A percentile compares a stretch with the other conserved stretches of the same genome.
These are phyloP conservation scores for Psilocybe azurescens DNA, from an alignment of 768 basidiomycete species.

Conservation along the genomic window DNA sequence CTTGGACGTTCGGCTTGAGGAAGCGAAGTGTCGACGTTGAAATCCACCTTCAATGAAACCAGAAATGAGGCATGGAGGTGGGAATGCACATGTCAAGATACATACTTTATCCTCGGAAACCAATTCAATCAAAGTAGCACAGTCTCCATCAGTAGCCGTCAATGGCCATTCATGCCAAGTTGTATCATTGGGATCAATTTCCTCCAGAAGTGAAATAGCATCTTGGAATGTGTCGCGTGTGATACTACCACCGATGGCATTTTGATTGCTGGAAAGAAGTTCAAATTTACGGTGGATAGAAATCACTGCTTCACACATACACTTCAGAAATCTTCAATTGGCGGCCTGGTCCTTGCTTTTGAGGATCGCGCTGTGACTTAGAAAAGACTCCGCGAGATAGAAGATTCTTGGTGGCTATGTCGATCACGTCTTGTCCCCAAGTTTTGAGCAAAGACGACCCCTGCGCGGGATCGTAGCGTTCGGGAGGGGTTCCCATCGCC, in stretches of 20 bases:
- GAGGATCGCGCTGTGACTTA: slow-evolving; percentile 65
- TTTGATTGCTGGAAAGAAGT: slow-evolving; percentile 58
- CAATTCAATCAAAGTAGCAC: slow-evolving; percentile 74
- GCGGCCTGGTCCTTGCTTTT: slow-evolving; percentile 72
- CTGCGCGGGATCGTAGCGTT: slow-evolving; percentile 64
- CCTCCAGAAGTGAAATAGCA: slow-evolving; percentile 63
- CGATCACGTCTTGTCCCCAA: slow-evolving; percentile 60
- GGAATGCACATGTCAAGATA: not conserved
- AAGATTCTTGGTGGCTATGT: slow-evolving; percentile 61
- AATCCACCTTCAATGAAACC: slow-evolving; percentile 58
- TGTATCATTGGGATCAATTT: slow-evolving; percentile 52
- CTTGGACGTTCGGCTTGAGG: slow-evolving; percentile 57
- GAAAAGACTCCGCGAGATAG: slow-evolving; percentile 70
- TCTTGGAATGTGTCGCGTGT: slow-evolving; percentile 73
- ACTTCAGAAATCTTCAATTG: slow-evolving; percentile 77
- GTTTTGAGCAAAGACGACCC: slow-evolving; percentile 62
- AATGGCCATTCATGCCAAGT: slow-evolving; percentile 82
- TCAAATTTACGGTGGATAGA: not conserved
- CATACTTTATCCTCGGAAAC: slow-evolving; percentile 80
- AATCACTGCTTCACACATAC: slow-evolving; percentile 37
- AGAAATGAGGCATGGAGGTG: not conserved
- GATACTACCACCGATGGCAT: slow-evolving; percentile 69
- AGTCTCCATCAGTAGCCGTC: slow-evolving; percentile 80
- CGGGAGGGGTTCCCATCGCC: slow-evolving; percentile 75
- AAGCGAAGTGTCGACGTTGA: slow-evolving; percentile 70